These are phyloP conservation scores for Termitomyces sp. DNA, from an alignment of 768 basidiomycete species.

Conservation along the genomic window DNA sequence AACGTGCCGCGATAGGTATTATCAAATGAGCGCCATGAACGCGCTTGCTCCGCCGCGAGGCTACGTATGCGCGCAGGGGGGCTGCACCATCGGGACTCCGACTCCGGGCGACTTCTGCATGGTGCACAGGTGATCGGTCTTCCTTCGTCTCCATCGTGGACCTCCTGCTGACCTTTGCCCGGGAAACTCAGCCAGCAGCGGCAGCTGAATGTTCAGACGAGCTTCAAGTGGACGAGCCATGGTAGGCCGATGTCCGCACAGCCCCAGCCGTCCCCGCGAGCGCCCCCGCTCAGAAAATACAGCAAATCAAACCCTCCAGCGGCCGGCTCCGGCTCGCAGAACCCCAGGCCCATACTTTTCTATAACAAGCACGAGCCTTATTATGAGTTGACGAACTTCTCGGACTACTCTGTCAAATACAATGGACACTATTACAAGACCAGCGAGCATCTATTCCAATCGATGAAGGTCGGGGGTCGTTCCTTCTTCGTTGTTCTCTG, in stretches of 20 bases:
- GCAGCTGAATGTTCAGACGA: slow-evolving; percentile 1
- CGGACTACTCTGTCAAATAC: slow-evolving; percentile 54
- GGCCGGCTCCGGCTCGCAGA: neutral
- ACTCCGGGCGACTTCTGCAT: slow-evolving; percentile 3
- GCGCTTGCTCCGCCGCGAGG: neutral
- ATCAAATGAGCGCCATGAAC: slow-evolving; percentile 2
- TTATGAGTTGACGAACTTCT: slow-evolving; percentile 74
- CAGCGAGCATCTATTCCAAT: slow-evolving; percentile 73
- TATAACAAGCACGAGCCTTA: slow-evolving; percentile 59
- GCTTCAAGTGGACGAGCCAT: neutral
- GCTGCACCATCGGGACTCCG: slow-evolving; percentile 3
- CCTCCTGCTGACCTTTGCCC: neutral
- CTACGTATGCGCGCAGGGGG: slow-evolving; percentile 1
- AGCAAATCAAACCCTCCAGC: slow-evolving; percentile 5
- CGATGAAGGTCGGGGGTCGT: slow-evolving; percentile 51
- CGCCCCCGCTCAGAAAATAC: neutral
- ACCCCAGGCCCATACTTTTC: slow-evolving; percentile 42
- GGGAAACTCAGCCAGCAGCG: neutral
- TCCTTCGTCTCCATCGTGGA: neutral
- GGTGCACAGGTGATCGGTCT: neutral
- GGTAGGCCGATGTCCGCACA: slow-evolving; percentile 2
- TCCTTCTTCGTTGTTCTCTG: neutral
- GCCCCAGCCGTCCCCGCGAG: neutral
- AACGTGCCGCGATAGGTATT: neutral
- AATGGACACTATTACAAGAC: slow-evolving; percentile 62